These are phyloP conservation scores for Phytophthora uliginosa DNA, from an alignment of 352 stramenopile species.

Conservation along the genomic window DNA sequence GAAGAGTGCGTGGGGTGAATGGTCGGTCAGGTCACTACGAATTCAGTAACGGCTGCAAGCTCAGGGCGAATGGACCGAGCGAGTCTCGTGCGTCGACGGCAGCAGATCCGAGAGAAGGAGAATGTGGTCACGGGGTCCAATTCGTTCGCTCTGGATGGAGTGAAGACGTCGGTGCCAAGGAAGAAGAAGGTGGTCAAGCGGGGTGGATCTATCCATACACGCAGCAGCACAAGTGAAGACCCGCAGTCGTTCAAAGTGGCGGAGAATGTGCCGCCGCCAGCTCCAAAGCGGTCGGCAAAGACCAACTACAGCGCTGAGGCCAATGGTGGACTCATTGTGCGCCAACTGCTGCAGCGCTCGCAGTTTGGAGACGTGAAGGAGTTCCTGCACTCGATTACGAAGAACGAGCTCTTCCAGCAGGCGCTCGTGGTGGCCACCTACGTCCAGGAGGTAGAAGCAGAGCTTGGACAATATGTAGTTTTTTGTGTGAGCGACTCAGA, in stretches of 20 bases:
- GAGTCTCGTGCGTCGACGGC: conserved; percentile 41
- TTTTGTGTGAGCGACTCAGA: neutral
- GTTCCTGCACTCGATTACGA: conserved; percentile 48
- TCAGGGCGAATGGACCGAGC: conserved; percentile 39
- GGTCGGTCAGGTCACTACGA: neutral
- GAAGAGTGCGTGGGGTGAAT: neutral
- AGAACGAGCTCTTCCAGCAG: conserved; percentile 61
- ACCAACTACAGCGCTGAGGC: conserved; percentile 8
- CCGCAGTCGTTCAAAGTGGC: neutral
- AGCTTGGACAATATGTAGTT: neutral
- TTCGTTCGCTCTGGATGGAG: neutral
- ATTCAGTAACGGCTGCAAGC: conserved; percentile 15
- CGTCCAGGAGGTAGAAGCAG: conserved; percentile 47
- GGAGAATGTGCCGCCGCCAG: neutral
- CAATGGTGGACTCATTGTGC: conserved; percentile 54
- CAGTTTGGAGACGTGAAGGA: conserved; percentile 49
- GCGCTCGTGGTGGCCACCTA: conserved; percentile 52
- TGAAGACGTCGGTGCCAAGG: neutral
- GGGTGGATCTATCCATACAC: neutral
- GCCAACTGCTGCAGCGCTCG: conserved; percentile 60
- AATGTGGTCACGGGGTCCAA: conserved; percentile 14
- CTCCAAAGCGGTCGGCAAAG: neutral
- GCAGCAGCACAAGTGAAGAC: conserved; percentile 1
- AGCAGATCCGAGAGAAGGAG: conserved; percentile 45
- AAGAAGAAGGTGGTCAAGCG: conserved; percentile 26